Evolutionary conservation across 129 eudicot genomes (phyloP).

Genomic region (Kitagawia praeruptora): DNA sequence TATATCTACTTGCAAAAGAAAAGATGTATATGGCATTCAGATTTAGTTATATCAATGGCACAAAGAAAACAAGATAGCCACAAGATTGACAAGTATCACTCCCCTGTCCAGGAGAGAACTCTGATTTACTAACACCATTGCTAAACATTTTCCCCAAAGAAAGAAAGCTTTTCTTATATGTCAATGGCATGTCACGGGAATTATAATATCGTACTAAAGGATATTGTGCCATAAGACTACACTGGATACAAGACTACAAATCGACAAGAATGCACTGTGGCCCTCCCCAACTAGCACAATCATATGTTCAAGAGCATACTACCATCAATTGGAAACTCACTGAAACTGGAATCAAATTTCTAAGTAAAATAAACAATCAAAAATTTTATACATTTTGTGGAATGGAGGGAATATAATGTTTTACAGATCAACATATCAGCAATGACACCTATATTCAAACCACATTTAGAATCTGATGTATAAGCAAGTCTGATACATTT

Average conservation of each 20-base stretch:
- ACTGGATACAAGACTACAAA: background rate
- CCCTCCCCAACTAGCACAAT: background rate
- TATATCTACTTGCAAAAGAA: conserved; percentile 15
- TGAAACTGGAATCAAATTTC: background rate
- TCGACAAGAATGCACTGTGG: background rate
- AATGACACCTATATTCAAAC: background rate
- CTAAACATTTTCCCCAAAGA: background rate
- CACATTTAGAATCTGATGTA: too few species aligned
- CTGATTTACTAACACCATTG: background rate
- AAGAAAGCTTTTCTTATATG: background rate
- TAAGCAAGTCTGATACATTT: too few species aligned
- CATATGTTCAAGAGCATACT: background rate
- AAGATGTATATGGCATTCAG: background rate
- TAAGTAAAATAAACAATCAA: background rate
- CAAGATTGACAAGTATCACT: background rate
- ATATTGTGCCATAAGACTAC: background rate
- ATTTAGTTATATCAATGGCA: background rate
- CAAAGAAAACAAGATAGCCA: background rate
- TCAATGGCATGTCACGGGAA: background rate
- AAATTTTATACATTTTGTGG: too few species aligned
- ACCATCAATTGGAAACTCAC: background rate
- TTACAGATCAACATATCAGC: background rate
- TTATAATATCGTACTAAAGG: background rate
- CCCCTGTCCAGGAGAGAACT: background rate
- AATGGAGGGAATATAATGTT: background rate